Conservation (phyloP, 441 rosid species). For the Adansonia grandidieri region DNA sequence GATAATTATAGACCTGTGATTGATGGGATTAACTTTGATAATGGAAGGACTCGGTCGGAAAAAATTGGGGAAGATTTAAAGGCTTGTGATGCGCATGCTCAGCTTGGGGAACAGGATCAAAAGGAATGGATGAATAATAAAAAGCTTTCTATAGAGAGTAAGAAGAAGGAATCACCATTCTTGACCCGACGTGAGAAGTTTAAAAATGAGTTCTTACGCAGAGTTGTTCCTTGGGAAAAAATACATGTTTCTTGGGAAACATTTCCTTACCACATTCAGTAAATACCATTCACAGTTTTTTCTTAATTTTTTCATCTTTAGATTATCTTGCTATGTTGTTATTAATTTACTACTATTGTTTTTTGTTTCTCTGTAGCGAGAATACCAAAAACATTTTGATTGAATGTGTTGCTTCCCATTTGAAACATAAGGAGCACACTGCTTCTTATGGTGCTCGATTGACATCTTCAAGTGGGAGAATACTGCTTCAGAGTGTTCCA, state of each 20-base stretch:
- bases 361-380: conserved; percentile 52
- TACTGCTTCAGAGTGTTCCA: conserved; percentile 92
- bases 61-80: conserved; percentile 37
- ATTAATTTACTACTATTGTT: conserved; percentile 12
- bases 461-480: conserved; percentile 84
- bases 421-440: conserved; percentile 61
- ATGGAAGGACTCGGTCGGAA: conserved; percentile 48
- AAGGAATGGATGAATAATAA: conserved; percentile 89
- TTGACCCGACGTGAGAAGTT: conserved; percentile 74
- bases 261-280: conserved; percentile 90
- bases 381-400: conserved; percentile 68
- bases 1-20: conserved; percentile 55
- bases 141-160: conserved; percentile 70
- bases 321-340: conserved; percentile 19
- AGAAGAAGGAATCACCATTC: conserved; percentile 77
- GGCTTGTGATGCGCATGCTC: conserved; percentile 62
- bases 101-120: conserved; percentile 82
- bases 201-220: conserved; percentile 73
- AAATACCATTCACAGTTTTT: conserved; percentile 37
- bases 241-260: conserved; percentile 85
- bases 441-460: conserved; percentile 73
- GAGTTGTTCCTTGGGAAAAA: conserved; percentile 89
- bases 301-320: conserved; percentile 13
- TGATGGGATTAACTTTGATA: conserved; percentile 48
- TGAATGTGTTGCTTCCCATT: conserved; percentile 87